Conservation (phyloP, 2,329 filamentous ascomycete species). For the Pestalotiopsis sp. region DNA sequence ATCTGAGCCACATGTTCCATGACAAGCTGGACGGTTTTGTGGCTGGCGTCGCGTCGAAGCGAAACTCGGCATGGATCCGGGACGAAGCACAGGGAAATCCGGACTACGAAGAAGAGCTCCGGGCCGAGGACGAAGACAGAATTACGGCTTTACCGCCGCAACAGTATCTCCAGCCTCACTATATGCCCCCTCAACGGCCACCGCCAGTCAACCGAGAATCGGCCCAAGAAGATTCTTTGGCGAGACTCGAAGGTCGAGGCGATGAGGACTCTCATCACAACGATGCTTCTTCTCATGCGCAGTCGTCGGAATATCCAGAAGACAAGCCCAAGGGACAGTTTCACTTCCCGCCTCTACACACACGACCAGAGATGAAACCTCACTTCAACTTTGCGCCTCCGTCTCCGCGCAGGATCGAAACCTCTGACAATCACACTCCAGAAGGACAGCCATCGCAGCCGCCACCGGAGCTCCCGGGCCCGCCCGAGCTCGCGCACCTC, state of each 20-base stretch:
- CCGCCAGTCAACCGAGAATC: slow-evolving; percentile 34
- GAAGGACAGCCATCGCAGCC: slow-evolving; percentile 20
- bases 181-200: slow-evolving; percentile 38
- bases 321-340: slow-evolving; percentile 48
- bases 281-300: slow-evolving; percentile 17
- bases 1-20: slow-evolving; percentile 76
- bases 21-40: slow-evolving; percentile 89
- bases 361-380: slow-evolving; percentile 49
- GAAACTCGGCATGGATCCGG: slow-evolving; percentile 81
- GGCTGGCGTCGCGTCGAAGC: slow-evolving; percentile 82
- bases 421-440: slow-evolving; percentile 29
- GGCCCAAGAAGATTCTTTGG: slow-evolving; percentile 49
- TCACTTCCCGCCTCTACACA: slow-evolving; percentile 59
- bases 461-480: slow-evolving; percentile 24
- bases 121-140: slow-evolving; percentile 81
- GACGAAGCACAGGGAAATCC: slow-evolving; percentile 80
- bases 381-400: slow-evolving; percentile 64
- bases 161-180: slow-evolving; percentile 63
- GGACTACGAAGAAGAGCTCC: slow-evolving; percentile 78
- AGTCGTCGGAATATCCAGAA: slow-evolving; percentile 31
- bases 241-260: slow-evolving; percentile 51
- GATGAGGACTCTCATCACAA: slow-evolving; percentile 45
- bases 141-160: slow-evolving; percentile 79
- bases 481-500: slow-evolving; percentile 61
- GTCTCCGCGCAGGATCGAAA: slow-evolving; percentile 40